These are phyloP conservation scores for Vicia villosa DNA, from an alignment of 306 rosid genomes.

Conservation along the genomic window DNA sequence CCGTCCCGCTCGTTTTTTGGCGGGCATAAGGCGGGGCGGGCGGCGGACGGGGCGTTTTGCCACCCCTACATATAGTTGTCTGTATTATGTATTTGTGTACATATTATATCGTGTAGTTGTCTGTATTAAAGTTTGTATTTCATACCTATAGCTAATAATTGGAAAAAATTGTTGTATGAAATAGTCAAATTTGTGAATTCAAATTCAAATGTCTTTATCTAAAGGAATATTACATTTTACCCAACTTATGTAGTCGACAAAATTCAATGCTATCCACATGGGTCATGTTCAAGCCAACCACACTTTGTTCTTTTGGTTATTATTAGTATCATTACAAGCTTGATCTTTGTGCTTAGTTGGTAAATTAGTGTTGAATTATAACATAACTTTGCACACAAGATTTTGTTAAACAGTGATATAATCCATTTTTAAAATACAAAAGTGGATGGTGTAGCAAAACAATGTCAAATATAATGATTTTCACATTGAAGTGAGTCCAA, in stretches of 20 bases:
- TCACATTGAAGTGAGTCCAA: conserved; percentile 17
- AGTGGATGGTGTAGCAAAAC: neutral
- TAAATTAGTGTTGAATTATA: conserved; percentile 7
- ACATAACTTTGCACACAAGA: conserved; percentile 1
- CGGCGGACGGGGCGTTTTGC: too few relatives aligned
- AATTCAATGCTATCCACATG: conserved; percentile 38
- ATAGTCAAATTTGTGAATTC: conserved; percentile 4
- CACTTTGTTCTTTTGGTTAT: conserved; percentile 32
- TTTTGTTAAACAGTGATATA: neutral
- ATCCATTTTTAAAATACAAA: too few relatives aligned
- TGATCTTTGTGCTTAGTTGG: conserved; percentile 34
- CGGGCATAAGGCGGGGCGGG: too few relatives aligned
- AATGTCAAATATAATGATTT: conserved; percentile 11
- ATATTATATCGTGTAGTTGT: too few relatives aligned
- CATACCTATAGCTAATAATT: too few relatives aligned
- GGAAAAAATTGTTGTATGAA: too few relatives aligned
- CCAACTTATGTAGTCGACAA: conserved; percentile 31
- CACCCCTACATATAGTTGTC: too few relatives aligned
- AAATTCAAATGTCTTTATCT: conserved; percentile 36
- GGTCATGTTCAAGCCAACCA: conserved; percentile 45
- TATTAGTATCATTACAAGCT: conserved; percentile 37
- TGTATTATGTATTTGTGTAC: too few relatives aligned
- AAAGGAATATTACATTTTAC: conserved; percentile 36
- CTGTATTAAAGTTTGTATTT: too few relatives aligned
- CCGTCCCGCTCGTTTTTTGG: too few relatives aligned